Base-by-base conservation (phyloP, 2,329 filamentous ascomycete species). In the Sarocladiaceae sp. region DNA sequence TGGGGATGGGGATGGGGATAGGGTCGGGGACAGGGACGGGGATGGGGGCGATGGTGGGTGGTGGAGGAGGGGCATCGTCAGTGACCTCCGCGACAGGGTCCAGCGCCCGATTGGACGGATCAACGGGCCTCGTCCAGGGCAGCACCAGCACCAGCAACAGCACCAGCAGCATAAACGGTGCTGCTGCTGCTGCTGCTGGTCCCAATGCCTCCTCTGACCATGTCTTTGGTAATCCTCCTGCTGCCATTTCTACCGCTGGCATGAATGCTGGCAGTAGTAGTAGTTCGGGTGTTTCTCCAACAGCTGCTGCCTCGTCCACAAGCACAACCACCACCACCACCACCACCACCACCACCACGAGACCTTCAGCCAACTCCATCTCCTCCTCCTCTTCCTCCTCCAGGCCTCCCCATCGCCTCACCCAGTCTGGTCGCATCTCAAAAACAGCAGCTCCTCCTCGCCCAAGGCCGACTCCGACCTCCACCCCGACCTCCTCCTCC, bases 401-500 rank as follows among this genome's bases (percentile, higher is more conserved):
- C 34, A 39, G 34, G 19, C 34, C 34, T 16, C 5, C 34, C 4
- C 34, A 39, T n/a, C 34, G 35, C 19, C 44, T 31, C 23, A 42
- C 50, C 12, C 55, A 57, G 33, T 47, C 48, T 6, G 55, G 57
- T 20, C 54, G 57, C 47, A 50, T 59, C 45, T 53, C 50, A 39
- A 59, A 59, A 33, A 13, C 23, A 45, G 21, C 39, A 43, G 11
- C 16, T 6, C 31, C 41, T 20, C 19, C 39, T n/a, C 29, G 23
- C 24, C 13, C 46, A 16, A 18, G 35, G 20, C 32, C 46, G n/a
- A 24, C 45, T 18, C 19, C 46, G 19, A 31, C 34, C 24, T 39
- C 47, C 43, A 16, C 37, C n/a, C 24, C 45, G 21, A 29, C 44
- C 3, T 43, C 44, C 19, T 12, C 46, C 19, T 46, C 46, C 31